phyloP scores from a whole-genome alignment of 2,329 filamentous ascomycete genomes.

The Ascochyta rabiei region DNA sequence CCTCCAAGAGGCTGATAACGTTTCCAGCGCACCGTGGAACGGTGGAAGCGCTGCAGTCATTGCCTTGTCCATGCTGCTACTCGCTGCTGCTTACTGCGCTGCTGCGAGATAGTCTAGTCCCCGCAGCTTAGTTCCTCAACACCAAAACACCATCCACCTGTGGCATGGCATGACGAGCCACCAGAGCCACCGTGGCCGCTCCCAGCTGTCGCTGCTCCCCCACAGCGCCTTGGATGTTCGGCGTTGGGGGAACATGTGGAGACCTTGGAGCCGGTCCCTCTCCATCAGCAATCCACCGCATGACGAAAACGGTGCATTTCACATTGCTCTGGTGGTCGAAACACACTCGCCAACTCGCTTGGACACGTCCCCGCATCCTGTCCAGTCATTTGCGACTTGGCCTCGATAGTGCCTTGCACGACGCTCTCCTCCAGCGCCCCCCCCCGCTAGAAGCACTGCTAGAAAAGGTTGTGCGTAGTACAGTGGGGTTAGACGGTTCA shows the following conservation, averaged over 20 bases:
- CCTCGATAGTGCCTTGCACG: neutral
- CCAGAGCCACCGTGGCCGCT: slow-evolving; percentile 5
- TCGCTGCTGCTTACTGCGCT: neutral
- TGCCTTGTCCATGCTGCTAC: slow-evolving; percentile 10
- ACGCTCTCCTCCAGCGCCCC: slow-evolving; percentile 5
- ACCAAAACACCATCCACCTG: slow-evolving; percentile 23
- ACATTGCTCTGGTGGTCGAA: neutral
- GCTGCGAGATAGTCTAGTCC: slow-evolving; percentile 27
- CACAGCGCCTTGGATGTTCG: neutral
- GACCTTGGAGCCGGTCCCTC: neutral
- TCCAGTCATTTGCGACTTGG: neutral
- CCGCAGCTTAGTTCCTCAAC: slow-evolving; percentile 34
- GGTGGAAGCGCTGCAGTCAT: slow-evolving; percentile 4
- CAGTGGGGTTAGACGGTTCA: slow-evolving; percentile 16
- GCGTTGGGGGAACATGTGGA: slow-evolving; percentile 23
- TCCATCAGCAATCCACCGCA: slow-evolving; percentile 2
- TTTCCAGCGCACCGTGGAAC: slow-evolving; percentile 10
- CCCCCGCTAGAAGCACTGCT: slow-evolving; percentile 8
- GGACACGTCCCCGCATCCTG: neutral
- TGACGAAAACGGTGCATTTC: slow-evolving; percentile 12
- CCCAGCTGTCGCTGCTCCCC: slow-evolving; percentile 1
- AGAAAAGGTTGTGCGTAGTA: slow-evolving; percentile 4
- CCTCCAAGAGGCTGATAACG: slow-evolving; percentile 13
- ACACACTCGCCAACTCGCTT: slow-evolving; percentile 1
- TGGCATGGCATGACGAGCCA: slow-evolving; percentile 15